Base-by-base conservation (phyloP, 441 rosid genomes). In the Syzygium syzygioides region DNA sequence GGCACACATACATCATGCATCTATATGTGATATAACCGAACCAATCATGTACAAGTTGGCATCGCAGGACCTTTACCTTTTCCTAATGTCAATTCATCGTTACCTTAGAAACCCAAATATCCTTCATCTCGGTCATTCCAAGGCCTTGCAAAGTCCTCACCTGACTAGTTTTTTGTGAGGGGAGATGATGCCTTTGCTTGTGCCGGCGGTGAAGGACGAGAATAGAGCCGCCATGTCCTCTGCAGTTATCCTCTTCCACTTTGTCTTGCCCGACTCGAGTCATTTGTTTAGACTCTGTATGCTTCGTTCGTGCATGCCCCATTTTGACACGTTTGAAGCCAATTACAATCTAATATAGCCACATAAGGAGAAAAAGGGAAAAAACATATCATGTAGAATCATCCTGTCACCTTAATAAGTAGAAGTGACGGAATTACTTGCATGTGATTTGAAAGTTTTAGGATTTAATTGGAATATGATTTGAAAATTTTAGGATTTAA, bases 251-350 rank as follows among this genome's bases (percentile, higher is more conserved):
- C 28, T 28, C 50, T 71, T 4, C 80, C 2, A 17, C 28, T 5
- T 68, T 37, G 80, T 9, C 80, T 71, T 50, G 6, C n/a, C 28
- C 1, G 12, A 37, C 17, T 20, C 3, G 13, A 1, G 80, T 37
- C 80, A 37, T 37, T 37, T 37, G 80, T 71, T 71, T 20, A 20
- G 80, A 71, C 8, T 15, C 0, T 37, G 6, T 68, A 6, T 37
- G 50, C 12, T 71, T 20, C 50, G 23, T 37, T 12, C 5, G 50
- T 34, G 15, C 48, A 34, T 34, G 1, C 26, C 2, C 26, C 14
- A 0, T 34, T 4, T 68, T 5, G 79, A 19, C 0, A 0, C 13
- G 25, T 34, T 34, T 5, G 50, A 34, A 37, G 9, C 14, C 80
- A 19, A 19, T 34, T 68, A 19, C 20, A 48, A 68, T 19, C 45